Evolutionary conservation across 441 rosid species (phyloP).

Genomic region (Breynia disticha): DNA sequence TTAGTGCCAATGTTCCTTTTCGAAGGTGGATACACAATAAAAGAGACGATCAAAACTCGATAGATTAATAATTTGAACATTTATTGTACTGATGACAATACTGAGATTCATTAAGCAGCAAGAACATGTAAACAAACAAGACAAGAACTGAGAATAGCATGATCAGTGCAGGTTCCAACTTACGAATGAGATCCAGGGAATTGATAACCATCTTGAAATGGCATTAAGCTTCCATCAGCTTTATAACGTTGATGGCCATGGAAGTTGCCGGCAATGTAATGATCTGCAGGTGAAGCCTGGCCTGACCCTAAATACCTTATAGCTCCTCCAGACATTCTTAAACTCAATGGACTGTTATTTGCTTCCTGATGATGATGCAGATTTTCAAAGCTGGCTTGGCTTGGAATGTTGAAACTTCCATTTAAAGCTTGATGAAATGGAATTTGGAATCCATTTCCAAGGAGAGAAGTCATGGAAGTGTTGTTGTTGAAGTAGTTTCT

Average conservation of each 20-base stretch:
- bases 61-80: too few relatives aligned
- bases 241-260: slow-evolving; percentile 18
- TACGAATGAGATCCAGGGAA: slow-evolving; percentile 8
- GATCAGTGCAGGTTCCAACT: too few relatives aligned
- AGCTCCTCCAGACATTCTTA: slow-evolving; percentile 29
- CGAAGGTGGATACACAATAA: too few relatives aligned
- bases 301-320: slow-evolving; percentile 22
- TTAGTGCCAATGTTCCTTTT: slow-evolving; percentile 11
- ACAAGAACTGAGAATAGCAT: too few relatives aligned
- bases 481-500: slow-evolving; percentile 17
- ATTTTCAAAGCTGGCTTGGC: slow-evolving; percentile 22
- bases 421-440: slow-evolving; percentile 25
- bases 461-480: slow-evolving; percentile 12
- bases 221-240: slow-evolving; percentile 22
- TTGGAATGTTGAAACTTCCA: slow-evolving; percentile 18
- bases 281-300: slow-evolving; percentile 29
- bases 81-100: too few relatives aligned
- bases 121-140: too few relatives aligned
- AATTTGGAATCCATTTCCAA: slow-evolving; percentile 27
- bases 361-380: slow-evolving; percentile 10
- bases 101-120: too few relatives aligned
- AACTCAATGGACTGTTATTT: slow-evolving; percentile 14
- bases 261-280: slow-evolving; percentile 24
- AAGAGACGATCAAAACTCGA: too few relatives aligned
- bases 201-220: slow-evolving; percentile 21